Evolutionary conservation across 2,329 filamentous ascomycete species (phyloP).

Genomic region (Plectosphaerella cucumerina): DNA sequence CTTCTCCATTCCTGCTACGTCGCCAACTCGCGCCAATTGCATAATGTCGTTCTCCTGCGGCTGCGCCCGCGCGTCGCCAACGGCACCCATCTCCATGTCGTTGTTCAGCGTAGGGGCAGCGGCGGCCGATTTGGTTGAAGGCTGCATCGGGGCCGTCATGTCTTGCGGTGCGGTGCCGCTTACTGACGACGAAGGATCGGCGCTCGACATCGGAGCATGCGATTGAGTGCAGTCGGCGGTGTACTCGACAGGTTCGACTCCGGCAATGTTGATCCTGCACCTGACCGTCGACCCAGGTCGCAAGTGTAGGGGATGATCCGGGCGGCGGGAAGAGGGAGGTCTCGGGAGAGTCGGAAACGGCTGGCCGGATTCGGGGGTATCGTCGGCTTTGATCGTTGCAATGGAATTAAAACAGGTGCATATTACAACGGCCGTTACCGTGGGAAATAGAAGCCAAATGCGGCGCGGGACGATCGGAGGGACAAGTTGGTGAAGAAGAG

Average conservation of each 20-base stretch:
- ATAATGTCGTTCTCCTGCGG: conserved; percentile 74
- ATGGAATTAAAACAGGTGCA: not conserved
- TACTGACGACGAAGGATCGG: no score
- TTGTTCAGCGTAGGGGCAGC: conserved; percentile 53
- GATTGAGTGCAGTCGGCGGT: no score
- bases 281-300: no score
- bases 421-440: not conserved
- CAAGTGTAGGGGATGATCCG: no score
- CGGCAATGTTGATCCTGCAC: no score
- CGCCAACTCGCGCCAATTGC: conserved; percentile 87
- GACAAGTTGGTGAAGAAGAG: not conserved
- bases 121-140: conserved; percentile 48
- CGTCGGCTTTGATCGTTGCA: no score
- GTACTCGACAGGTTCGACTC: no score
- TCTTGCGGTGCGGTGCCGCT: no score
- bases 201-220: no score
- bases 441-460: not conserved
- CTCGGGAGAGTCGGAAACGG: no score
- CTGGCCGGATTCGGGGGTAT: no score
- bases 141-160: conserved; percentile 44
- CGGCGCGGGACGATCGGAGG: not conserved
- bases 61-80: conserved; percentile 32
- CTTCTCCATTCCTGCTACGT: conserved; percentile 81
- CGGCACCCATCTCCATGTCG: conserved; percentile 50
- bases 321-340: no score